Percentiles rank a stretch among this genome's conserved stretches.
phyloP scores from a whole-genome alignment of 1,139 yeast genomes.

The Hansenula sp. region DNA sequence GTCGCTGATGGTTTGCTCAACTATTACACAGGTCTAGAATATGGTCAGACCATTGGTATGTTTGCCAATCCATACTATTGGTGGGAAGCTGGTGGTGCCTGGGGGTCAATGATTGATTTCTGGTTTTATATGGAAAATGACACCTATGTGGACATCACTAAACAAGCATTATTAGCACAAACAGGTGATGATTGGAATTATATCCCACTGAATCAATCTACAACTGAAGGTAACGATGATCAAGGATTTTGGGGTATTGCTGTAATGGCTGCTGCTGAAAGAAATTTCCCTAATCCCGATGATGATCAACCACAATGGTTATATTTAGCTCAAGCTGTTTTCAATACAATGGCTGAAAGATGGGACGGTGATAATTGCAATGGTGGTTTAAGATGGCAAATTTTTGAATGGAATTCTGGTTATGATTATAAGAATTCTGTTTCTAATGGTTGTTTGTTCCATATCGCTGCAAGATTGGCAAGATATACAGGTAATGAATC shows the following conservation, averaged over 20 bases:
- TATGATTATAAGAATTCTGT: conserved; percentile 90
- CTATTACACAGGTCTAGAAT: conserved; percentile 68
- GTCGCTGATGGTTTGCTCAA: conserved; percentile 70
- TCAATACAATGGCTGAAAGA: conserved; percentile 82
- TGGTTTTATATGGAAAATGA: conserved; percentile 69
- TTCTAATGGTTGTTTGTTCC: conserved; percentile 86
- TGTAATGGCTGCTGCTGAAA: conserved; percentile 86
- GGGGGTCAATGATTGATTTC: conserved; percentile 82
- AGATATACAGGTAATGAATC: conserved; percentile 72
- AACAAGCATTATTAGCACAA: conserved; percentile 66
- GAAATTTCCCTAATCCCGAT: conserved; percentile 77
- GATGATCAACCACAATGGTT: conserved; percentile 64
- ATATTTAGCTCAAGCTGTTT: conserved; percentile 71
- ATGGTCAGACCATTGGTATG: conserved; percentile 83
- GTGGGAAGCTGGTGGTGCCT: conserved; percentile 99
- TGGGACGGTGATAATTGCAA: conserved; percentile 76
- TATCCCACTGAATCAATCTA: conserved; percentile 83
- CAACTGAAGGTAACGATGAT: conserved; percentile 98
- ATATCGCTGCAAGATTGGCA: conserved; percentile 81
- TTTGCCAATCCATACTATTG: conserved; percentile 85
- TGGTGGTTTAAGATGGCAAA: conserved; percentile 97
- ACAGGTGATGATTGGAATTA: conserved; percentile 74
- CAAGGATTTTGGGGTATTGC: conserved; percentile 97
- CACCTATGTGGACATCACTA: conserved; percentile 56
- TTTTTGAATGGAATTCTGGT: conserved; percentile 91